phyloP scores from a whole-genome alignment of 306 rosid species.

The Fragaria iinumae region DNA sequence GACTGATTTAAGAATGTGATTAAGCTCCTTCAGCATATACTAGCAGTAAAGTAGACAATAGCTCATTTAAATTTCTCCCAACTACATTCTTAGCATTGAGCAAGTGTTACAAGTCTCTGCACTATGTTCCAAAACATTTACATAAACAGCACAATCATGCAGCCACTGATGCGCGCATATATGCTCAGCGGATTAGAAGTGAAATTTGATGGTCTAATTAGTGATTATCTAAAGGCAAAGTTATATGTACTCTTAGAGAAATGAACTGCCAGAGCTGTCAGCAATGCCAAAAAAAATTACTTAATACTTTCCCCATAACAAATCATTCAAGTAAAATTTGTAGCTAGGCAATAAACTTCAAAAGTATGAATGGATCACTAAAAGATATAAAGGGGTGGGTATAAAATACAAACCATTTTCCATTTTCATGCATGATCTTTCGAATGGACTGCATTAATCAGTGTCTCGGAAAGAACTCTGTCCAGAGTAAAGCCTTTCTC shows the following conservation, averaged over 20 bases:
- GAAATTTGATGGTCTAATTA: neutral
- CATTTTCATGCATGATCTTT: constrained; percentile 37
- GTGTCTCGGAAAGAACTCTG: constrained; percentile 50
- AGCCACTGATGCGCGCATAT: neutral
- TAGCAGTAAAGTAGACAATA: neutral
- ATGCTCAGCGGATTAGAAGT: neutral
- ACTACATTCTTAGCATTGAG: neutral
- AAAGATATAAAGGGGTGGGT: constrained; percentile 13
- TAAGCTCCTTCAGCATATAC: too few relatives aligned
- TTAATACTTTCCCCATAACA: neutral
- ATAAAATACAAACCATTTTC: constrained; percentile 11
- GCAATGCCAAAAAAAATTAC: neutral
- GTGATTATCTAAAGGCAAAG: neutral
- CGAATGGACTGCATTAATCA: constrained; percentile 58
- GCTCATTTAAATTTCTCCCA: neutral
- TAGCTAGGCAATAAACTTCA: neutral
- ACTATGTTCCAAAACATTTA: neutral
- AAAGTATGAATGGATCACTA: neutral
- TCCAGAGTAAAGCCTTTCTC: constrained; percentile 90
- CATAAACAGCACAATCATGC: neutral
- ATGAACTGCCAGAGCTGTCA: neutral
- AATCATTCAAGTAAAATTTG: neutral
- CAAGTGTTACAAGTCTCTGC: neutral
- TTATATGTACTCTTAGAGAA: neutral
- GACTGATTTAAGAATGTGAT: neutral